Base-by-base conservation (phyloP, 345 rosid species). In the Linum tenue region DNA sequence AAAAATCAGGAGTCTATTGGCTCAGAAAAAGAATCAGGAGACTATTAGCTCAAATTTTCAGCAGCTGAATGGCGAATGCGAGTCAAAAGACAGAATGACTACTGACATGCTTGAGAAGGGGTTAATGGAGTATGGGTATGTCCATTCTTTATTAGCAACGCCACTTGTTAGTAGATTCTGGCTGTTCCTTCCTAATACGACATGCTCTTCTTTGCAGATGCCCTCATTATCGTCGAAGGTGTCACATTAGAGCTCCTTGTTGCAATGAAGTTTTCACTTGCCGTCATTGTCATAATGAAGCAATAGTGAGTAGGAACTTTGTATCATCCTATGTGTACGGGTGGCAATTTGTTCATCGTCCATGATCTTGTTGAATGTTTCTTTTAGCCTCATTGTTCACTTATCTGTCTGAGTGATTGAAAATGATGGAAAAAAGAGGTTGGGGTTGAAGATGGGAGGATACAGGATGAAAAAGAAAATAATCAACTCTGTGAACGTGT, bases 241-340 rank as follows among this genome's bases (percentile, higher is more conserved):
- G 96, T 65, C 78, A 72, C 67, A 79, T 91, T 65, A 83, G 81
- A 82, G 92, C 96, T 64, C 98, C 98, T 66, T 91, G 98, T 73
- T 91, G 98, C 67, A 77, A 77, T 51, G 90, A 85, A 77, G 72
- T 85, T 16, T 89, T 85, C 79, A 87, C 81, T 80, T 91, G 98
- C 67, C 96, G 84, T 53, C 98, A 89, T 69, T 91, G 98, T 74
- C 98, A 91, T 69, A 76, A 91, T 48, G 95, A 91, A 66, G 86
- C 81, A n/a, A 81, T 75, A 85, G 88, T 81, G 67, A 60, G 72
- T 67, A 22, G 31, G 31, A 22, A 22, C 31, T 22, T 22, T 22
- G 31, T 22, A 22, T 22, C 31, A 22, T 22, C 31, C 31, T 22
- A 22, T 22, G 31, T 22, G 31, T 22, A 22, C 0, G 31, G 31